phyloP scores from a whole-genome alignment of 2,329 filamentous ascomycete genomes.

The Aspergillus viridinutans region DNA sequence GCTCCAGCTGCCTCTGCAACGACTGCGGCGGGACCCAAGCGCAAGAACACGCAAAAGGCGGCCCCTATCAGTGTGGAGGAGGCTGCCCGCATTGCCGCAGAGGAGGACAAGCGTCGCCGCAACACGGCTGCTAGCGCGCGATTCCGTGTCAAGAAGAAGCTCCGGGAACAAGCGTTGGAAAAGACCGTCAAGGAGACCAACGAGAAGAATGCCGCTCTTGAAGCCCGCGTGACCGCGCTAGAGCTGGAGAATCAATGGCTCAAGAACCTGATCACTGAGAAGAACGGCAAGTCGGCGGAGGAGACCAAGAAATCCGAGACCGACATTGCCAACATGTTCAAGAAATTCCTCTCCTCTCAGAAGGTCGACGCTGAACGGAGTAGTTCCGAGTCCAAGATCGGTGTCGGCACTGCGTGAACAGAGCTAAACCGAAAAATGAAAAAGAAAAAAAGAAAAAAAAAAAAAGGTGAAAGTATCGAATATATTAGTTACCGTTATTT shows the following conservation, averaged over 20 bases:
- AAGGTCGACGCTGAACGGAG: slow-evolving; percentile 24
- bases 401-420: slow-evolving; percentile 26
- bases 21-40: slow-evolving; percentile 27
- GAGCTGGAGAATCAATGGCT: slow-evolving; percentile 81
- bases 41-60: slow-evolving; percentile 34
- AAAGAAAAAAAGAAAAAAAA: slow-evolving; percentile 16
- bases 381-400: slow-evolving; percentile 30
- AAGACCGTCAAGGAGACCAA: slow-evolving; percentile 76
- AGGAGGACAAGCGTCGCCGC: slow-evolving; percentile 85
- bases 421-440: slow-evolving; percentile 14
- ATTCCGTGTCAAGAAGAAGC: slow-evolving; percentile 95
- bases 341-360: slow-evolving; percentile 36
- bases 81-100: slow-evolving; percentile 67
- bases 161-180: slow-evolving; percentile 81
- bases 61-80: slow-evolving; percentile 59
- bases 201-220: slow-evolving; percentile 71
- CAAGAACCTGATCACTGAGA: slow-evolving; percentile 74
- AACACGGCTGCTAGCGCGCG: slow-evolving; percentile 89
- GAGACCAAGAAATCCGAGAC: slow-evolving; percentile 43
- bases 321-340: slow-evolving; percentile 39
- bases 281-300: slow-evolving; percentile 51
- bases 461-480: slow-evolving; percentile 1
- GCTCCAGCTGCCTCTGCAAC: slow-evolving; percentile 14
- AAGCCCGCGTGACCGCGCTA: slow-evolving; percentile 68
- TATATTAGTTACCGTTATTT: not conserved